Evolutionary conservation across 2,329 filamentous ascomycete species (phyloP), one percentile per base, ranked within the genome.

Genomic region (Talaromyces marneffei): DNA sequence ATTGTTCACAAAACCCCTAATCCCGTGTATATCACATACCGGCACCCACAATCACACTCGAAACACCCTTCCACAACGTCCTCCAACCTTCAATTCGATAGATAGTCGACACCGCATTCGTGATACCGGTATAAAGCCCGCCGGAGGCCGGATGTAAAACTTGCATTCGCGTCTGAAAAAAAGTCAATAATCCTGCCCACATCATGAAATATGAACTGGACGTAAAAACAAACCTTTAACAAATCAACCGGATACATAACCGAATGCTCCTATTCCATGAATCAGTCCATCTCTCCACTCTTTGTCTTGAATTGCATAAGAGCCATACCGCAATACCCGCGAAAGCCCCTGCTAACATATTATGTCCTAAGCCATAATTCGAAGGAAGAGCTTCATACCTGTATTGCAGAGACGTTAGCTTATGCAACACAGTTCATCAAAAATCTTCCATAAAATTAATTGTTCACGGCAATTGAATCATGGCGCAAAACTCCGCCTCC

Each of bases 161-260:
- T 82, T 99, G 94, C 92, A 97, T 97, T 75, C 94, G 90, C 48
- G 94, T 99, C 94, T 97, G 58, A 40, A 57, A 60, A 33, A 10
- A 18, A 20, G 14, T 61, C 53, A 44, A 29, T 25, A 35, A 42
- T 25, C n/a, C 44, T 9, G 18, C 23, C 18, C 40, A 50, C 20
- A 18, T 9, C 16, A 16, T 20, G 6, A 1, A 5, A 25, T 57
- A n/a, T 9, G 48, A 14, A n/a, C 10, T 52, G 27, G 8, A 3
- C 14, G 29, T 25, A n/a, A 10, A 9, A 57, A 71, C 80, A 66
- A 75, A 97, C 94, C 89, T 99, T 99, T 74, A 99, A 89, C 68
- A 96, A 86, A 80, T 99, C 94, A 73, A 99, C 90, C 20, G 94
- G 94, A 74, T 99, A 99, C 94, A 99, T 97, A 71, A 96, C 92